Conservation (phyloP, 2,329 filamentous ascomycete genomes). For the Magnaporthiopsis rhizophila region DNA sequence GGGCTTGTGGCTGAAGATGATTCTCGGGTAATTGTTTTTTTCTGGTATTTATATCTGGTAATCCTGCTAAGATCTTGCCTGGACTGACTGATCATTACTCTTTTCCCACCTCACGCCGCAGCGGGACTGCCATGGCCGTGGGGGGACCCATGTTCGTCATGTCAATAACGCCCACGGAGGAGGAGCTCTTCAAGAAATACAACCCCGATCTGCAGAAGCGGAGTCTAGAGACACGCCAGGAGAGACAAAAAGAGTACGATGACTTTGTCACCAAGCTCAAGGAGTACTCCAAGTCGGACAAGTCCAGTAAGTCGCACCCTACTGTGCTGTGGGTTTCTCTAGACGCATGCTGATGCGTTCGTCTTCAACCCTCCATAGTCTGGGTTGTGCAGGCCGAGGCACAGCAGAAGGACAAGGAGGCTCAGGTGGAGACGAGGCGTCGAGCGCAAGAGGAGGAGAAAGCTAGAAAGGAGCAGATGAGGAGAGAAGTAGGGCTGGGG, state of each 20-base stretch:
- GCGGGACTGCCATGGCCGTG: constrained; percentile 62
- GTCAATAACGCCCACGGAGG: constrained; percentile 76
- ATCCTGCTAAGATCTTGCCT: constrained; percentile 10
- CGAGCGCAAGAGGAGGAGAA: constrained; percentile 33
- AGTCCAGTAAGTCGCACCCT: constrained; percentile 60
- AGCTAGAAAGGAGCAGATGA: constrained; percentile 38
- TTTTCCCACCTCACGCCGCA: constrained; percentile 26
- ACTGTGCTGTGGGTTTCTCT: neutral
- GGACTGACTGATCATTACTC: neutral
- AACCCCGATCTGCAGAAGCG: constrained; percentile 90
- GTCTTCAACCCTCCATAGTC: constrained; percentile 25
- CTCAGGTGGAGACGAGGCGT: constrained; percentile 25
- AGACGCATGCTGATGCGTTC: neutral
- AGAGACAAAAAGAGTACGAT: constrained; percentile 79
- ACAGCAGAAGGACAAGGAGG: constrained; percentile 32
- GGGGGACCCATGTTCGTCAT: constrained; percentile 80
- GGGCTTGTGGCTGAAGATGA: constrained; percentile 58
- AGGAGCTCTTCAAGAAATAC: constrained; percentile 86
- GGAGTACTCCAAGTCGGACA: constrained; percentile 83
- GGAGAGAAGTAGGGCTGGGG: constrained; percentile 36
- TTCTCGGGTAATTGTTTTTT: constrained; percentile 48
- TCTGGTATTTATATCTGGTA: constrained; percentile 2
- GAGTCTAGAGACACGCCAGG: constrained; percentile 69
- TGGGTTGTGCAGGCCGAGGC: constrained; percentile 44
- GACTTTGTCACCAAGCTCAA: constrained; percentile 79